phyloP scores from a whole-genome alignment of 768 basidiomycete species.

The Termitomyces sp. region DNA sequence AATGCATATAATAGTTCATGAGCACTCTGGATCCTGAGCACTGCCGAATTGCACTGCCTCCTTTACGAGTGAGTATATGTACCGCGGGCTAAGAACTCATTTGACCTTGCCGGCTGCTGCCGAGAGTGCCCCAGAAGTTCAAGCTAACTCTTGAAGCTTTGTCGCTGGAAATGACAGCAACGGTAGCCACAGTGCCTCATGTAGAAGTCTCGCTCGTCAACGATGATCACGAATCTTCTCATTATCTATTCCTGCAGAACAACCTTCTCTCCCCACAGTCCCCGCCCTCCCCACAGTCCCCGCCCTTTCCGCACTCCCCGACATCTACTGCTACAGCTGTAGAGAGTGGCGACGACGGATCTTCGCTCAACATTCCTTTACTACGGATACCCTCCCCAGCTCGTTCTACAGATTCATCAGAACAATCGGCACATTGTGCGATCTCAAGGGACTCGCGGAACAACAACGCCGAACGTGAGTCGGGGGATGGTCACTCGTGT shows the following conservation, averaged over 20 bases:
- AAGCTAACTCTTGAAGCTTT: too few species aligned
- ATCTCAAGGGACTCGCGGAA: slow-evolving; percentile 58
- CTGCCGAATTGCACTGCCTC: too few species aligned
- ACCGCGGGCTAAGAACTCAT: too few species aligned
- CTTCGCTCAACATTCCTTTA: slow-evolving; percentile 15
- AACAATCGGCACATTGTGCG: slow-evolving; percentile 45
- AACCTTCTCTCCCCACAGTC: slow-evolving; percentile 26
- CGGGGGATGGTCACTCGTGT: slow-evolving; percentile 38
- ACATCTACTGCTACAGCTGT: slow-evolving; percentile 2
- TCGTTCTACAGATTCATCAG: slow-evolving; percentile 61
- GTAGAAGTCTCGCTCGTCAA: neutral
- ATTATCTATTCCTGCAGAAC: neutral
- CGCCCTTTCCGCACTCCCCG: too few species aligned
- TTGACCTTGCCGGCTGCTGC: too few species aligned
- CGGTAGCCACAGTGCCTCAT: neutral
- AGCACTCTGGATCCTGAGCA: too few species aligned
- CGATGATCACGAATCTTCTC: neutral
- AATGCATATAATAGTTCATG: too few species aligned
- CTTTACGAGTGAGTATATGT: too few species aligned
- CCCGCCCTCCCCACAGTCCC: slow-evolving; percentile 1
- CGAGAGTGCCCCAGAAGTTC: too few species aligned
- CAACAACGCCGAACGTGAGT: slow-evolving; percentile 53
- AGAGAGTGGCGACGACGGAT: slow-evolving; percentile 35
- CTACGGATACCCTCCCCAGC: slow-evolving; percentile 60
- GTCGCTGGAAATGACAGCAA: too few species aligned